A percentile compares a stretch with the other conserved stretches of the same genome.
These are phyloP conservation scores for Datisca glomerata DNA, from an alignment of 306 rosid genomes.

Conservation along the genomic window DNA sequence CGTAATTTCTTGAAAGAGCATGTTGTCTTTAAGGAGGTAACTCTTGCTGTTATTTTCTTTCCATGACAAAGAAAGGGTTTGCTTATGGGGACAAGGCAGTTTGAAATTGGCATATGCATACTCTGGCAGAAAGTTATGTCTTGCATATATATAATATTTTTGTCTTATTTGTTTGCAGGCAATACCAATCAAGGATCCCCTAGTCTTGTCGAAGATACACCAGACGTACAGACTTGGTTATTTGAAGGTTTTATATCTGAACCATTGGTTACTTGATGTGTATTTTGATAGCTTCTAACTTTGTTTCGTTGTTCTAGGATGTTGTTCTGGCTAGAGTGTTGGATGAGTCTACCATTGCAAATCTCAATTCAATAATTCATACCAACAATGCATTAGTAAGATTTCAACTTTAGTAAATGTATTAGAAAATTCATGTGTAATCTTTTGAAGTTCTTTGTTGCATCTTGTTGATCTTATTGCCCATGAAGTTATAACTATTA, in stretches of 20 bases:
- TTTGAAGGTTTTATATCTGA: conserved; percentile 46
- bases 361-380: conserved; percentile 79
- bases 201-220: conserved; percentile 83
- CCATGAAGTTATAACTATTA: neutral
- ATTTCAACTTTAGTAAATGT: too few species aligned
- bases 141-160: too few species aligned
- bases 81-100: conserved; percentile 3
- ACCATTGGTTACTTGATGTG: conserved; percentile 2
- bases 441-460: conserved; percentile 6
- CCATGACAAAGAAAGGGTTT: conserved; percentile 1
- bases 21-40: conserved; percentile 93
- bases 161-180: conserved; percentile 39
- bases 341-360: conserved; percentile 80
- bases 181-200: conserved; percentile 70
- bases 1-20: conserved; percentile 79
- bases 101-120: neutral
- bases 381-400: conserved; percentile 78
- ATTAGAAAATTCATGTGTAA: too few species aligned
- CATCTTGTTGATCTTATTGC: conserved; percentile 1
- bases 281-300: conserved; percentile 17
- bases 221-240: conserved; percentile 93
- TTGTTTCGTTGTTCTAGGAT: conserved; percentile 44
- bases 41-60: conserved; percentile 7
- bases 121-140: too few species aligned
- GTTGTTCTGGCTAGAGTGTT: conserved; percentile 76